These are phyloP conservation scores for Polyporus arcularius DNA, from an alignment of 768 basidiomycete genomes.

Conservation along the genomic window DNA sequence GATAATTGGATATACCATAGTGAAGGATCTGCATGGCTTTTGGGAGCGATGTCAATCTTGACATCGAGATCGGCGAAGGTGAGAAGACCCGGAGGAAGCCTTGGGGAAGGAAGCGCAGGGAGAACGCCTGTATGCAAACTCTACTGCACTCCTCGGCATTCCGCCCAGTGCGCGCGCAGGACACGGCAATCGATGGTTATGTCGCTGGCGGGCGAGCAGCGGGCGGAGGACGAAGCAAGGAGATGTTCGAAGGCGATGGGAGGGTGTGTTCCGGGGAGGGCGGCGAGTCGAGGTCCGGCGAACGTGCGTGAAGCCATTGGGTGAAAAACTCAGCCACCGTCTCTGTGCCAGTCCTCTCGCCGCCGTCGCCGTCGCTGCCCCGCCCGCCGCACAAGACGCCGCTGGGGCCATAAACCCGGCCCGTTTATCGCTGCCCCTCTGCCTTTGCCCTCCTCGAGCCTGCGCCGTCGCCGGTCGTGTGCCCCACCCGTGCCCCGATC, in stretches of 20 bases:
- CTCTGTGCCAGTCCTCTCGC: conserved; percentile 1
- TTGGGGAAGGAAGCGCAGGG: background rate
- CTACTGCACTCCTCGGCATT: background rate
- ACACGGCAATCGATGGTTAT: background rate
- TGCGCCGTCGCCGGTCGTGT: conserved; percentile 6
- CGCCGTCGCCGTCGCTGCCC: background rate
- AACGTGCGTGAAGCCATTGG: conserved; percentile 51
- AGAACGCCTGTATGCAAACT: background rate
- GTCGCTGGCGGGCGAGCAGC: background rate
- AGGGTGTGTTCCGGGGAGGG: conserved; percentile 4
- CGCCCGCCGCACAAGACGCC: background rate
- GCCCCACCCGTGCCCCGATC: background rate
- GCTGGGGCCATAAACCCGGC: background rate
- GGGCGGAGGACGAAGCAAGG: conserved; percentile 14
- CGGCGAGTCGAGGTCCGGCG: conserved; percentile 39
- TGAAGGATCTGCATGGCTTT: conserved; percentile 3
- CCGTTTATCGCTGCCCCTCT: conserved; percentile 5
- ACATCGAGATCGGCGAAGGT: conserved; percentile 9
- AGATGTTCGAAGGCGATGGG: conserved; percentile 13
- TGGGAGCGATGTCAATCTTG: conserved; percentile 10
- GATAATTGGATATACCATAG: conserved; percentile 5
- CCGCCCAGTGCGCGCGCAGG: background rate
- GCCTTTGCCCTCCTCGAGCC: conserved; percentile 1
- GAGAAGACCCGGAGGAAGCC: conserved; percentile 9
- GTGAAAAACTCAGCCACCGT: conserved; percentile 5